Evolutionary conservation across 106 monocot species (phyloP), one percentile per base, ranked within the genome.

Genomic region (Chionographis japonica): DNA sequence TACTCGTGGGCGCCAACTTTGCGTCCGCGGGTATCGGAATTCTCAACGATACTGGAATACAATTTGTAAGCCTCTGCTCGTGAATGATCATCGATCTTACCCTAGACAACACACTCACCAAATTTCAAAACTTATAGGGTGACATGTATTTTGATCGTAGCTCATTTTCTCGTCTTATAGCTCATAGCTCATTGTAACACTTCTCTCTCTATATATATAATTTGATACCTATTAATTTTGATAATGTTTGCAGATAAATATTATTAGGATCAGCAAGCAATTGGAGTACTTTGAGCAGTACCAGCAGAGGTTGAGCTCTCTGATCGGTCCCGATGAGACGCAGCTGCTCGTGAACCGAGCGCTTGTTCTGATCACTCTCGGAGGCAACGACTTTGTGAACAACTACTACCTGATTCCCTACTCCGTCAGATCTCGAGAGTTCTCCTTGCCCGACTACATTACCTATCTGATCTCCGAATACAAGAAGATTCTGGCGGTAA

Each of bases 351-450:
- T 95, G 52, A 89, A 74, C 63, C 3, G 68, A 4, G 81, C 86
- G 1, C 92, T 95, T 7, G 78, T 92, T 40, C 76, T 95, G 37
- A 84, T 95, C 68, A 84, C 86, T 4, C 86, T 95, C 12, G 95
- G 95, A 41, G 95, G 95, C 50, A 95, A 95, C 36, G 95, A 95
- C 68, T 95, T 95, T 52, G 92, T 95, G 8, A 95, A 95, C 82
- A 95, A 95, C 81, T 95, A 95, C 75, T 95, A 86, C 71, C 65
- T 95, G 53, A 51, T 95, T 15, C 95, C 95, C 4, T 86, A 60
- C 75, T 95, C 95, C 3, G 70, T 69, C 2, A 72, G 95, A 68
- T 95, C 91, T 54, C 86, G 82, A 11, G 74, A 95, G 64, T 95
- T 84, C 71, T 20, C 88, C 3, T 76, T 95, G 14, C 89, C 95